Percentiles rank a stretch among this genome's conserved stretches.
These are phyloP conservation scores for Mollisiaceae sp. DNA, from an alignment of 2,329 filamentous ascomycete genomes.

Conservation along the genomic window DNA sequence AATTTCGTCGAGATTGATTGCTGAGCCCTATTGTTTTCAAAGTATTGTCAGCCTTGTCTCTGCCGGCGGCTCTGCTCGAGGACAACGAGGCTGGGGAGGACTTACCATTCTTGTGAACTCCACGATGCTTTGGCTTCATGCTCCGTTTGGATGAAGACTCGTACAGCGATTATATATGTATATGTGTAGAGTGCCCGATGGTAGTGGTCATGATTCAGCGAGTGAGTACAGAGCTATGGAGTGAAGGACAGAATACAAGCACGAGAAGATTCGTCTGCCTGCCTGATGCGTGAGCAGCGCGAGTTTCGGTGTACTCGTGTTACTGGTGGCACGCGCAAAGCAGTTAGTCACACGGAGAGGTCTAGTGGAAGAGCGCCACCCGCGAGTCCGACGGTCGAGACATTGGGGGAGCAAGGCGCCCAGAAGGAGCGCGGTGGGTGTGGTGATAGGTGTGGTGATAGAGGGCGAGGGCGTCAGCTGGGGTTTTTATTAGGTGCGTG, in stretches of 20 bases:
- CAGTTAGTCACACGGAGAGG: slow-evolving; percentile 37
- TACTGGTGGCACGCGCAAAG: slow-evolving; percentile 35
- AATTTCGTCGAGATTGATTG: slow-evolving; percentile 52
- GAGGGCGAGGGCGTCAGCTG: slow-evolving; percentile 17
- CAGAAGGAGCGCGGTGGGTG: slow-evolving; percentile 3
- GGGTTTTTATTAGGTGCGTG: background rate
- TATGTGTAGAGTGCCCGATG: background rate
- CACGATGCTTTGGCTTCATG: slow-evolving; percentile 6
- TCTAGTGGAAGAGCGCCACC: slow-evolving; percentile 26
- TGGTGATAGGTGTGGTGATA: background rate
- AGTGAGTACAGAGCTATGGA: slow-evolving; percentile 5
- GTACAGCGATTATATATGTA: slow-evolving; percentile 7
- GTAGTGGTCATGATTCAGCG: background rate
- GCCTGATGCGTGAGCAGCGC: slow-evolving; percentile 6
- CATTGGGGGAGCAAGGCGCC: slow-evolving; percentile 15
- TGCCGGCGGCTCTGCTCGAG: background rate
- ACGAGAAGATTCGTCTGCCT: slow-evolving; percentile 21
- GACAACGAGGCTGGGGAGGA: background rate
- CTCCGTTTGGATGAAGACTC: background rate
- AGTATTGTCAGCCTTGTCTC: slow-evolving; percentile 14
- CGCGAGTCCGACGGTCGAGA: slow-evolving; percentile 13
- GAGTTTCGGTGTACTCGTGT: slow-evolving; percentile 24
- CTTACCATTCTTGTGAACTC: slow-evolving; percentile 8
- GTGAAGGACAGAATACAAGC: slow-evolving; percentile 8
- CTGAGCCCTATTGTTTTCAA: slow-evolving; percentile 47